Base-by-base conservation (phyloP, 495 filamentous ascomycete species). In the Cercophora scortea region DNA sequence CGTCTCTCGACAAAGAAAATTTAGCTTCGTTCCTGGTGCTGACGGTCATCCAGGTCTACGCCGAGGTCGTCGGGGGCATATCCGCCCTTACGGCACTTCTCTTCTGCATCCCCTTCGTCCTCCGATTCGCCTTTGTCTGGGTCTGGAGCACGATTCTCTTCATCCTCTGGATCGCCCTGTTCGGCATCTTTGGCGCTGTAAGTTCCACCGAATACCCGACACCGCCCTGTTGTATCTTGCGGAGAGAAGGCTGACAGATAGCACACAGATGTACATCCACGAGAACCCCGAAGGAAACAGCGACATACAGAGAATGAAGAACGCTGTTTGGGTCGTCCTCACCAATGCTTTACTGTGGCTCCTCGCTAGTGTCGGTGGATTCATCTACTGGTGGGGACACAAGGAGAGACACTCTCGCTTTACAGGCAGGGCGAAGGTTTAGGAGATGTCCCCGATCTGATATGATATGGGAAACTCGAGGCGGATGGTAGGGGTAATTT, bases 251-350 rank as follows among this genome's bases (percentile, higher is more conserved):
- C 36, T 38, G 13, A 38, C 36, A 38, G 36, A 10, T 38, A 8
- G 10, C 13, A 10, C 36, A 10, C 40, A 81, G 65, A 78, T 87
- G 75, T 95, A 85, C 73, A 85, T 93, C 68, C 65, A 83, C 50
- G 79, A 79, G 46, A 64, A 88, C 56, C 61, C 84, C 8, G 72
- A 82, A 52, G 79, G 79, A 32, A 73, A 88, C 63, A 57, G 53
- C 13, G 75, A 75, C 17, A 76, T 89, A 46, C 71, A 74, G 57
- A 76, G 87, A 33, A 93, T 95, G 89, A 86, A 89, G 67, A 82
- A 85, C 66, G 88, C 89, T 32, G 87, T 90, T 32, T 95, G 89
- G 88, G 69, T 94, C 18, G 88, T 91, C 67, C 69, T 94, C 46
- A 67, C 80, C 18, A 86, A 85, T 60, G 77, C 86, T 64, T 52